Evolutionary conservation across 2,329 filamentous ascomycete genomes (phyloP), one percentile per base, ranked within the genome.

Genomic region (Sordariomycetes sp.): DNA sequence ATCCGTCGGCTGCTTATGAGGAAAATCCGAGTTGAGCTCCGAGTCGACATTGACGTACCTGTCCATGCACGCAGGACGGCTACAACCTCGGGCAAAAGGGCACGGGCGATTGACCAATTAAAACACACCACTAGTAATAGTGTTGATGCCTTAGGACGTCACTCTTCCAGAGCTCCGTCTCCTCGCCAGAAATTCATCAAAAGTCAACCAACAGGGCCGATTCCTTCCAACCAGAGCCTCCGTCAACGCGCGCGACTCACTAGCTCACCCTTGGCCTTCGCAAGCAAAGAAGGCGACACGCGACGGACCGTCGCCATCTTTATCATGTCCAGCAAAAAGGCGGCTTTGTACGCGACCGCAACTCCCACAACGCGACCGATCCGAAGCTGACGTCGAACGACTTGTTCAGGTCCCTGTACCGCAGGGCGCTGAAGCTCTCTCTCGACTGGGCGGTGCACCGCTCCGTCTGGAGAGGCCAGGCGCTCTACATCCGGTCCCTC

Each of bases 401-500:
- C 25, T 17, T 13, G 15, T 22, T 7, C 60, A 86, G 82, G 64
- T 85, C 82, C 50, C 86, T 99, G 60, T 99, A 99, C 74, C 86
- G 92, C 68, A 89, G 90, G 64, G 90, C 90, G 28, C 74, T 99
- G 68, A 96, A 96, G 79, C 84, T 96, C 62, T 81, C 94, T 50
- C 84, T 97, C 63, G 90, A 96, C 76, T 99, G 94, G 94, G 84
- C 90, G 59, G 90, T 97, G 61, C 89, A 96, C 70, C 83, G 94
- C 64, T 84, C 92, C 66, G 75, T 96, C 60, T 99, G 94, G 92
- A 87, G 94, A 65, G 91, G 92, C 61, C 94, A 97, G 73, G 94
- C 94, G 35, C 76, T 97, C 62, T 97, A 99, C 72, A 95, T 99
- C 66, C 86, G 94, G 65, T 90, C 87, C 42, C 80, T 97, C 15